Evolutionary conservation across 2,329 filamentous ascomycete species (phyloP).

Genomic region (Nemania sp.): DNA sequence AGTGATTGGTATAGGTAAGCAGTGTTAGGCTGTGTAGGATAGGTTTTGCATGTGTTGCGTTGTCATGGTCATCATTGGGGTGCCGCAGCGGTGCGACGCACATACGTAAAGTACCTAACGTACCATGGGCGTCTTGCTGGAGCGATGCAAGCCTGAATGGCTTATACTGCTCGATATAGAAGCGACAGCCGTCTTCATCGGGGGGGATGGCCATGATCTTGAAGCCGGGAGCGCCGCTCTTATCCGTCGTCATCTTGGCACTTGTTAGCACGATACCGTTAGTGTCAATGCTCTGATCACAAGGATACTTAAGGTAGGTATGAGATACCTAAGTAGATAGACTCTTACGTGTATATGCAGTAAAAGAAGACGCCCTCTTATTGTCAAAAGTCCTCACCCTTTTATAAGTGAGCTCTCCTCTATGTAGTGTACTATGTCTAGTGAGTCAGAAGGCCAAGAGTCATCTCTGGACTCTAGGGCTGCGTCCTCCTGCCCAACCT

Average conservation of each 20-base stretch:
- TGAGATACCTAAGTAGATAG: too few relatives aligned
- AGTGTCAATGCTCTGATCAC: too few relatives aligned
- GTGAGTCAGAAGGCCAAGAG: constrained; percentile 15
- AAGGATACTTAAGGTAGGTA: too few relatives aligned
- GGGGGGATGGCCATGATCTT: constrained; percentile 30
- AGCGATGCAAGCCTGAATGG: constrained; percentile 39
- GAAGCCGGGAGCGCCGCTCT: constrained; percentile 26
- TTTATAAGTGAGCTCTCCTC: neutral
- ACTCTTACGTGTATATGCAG: neutral
- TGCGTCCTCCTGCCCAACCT: neutral
- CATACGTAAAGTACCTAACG: too few relatives aligned
- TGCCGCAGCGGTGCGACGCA: neutral
- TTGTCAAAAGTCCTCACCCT: neutral
- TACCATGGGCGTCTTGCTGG: constrained; percentile 37
- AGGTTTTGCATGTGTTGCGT: constrained; percentile 16
- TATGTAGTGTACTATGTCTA: neutral
- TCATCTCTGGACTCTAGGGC: neutral
- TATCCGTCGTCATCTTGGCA: constrained; percentile 13
- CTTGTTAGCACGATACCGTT: neutral
- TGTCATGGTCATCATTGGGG: neutral
- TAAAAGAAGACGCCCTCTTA: neutral
- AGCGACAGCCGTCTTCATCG: constrained; percentile 35
- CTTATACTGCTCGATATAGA: constrained; percentile 39
- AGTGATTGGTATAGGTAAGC: constrained; percentile 5
- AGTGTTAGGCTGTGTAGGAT: neutral